phyloP scores from a whole-genome alignment of 805 yeast genomes.

The Myxozyma neotropica region DNA sequence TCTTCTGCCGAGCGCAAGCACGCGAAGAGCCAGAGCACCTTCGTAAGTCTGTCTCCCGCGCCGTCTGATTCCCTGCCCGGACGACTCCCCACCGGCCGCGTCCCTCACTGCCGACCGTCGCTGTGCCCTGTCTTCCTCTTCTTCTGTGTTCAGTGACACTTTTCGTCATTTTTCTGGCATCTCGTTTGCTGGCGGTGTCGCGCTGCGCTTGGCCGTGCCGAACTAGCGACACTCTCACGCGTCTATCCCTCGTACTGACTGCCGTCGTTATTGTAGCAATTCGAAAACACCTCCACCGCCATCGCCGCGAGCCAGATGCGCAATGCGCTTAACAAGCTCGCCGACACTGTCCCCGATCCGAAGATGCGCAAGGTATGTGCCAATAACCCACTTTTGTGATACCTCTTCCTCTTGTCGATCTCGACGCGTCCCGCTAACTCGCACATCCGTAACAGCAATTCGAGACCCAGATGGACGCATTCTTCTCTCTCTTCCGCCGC shows the following conservation, averaged over 20 bases:
- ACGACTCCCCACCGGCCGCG: background rate
- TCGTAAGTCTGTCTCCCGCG: constrained; percentile 49
- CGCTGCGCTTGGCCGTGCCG: too few relatives aligned
- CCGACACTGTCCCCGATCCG: constrained; percentile 70
- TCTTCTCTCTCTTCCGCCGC: constrained; percentile 90
- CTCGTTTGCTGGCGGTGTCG: too few relatives aligned
- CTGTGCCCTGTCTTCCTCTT: too few relatives aligned
- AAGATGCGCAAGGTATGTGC: constrained; percentile 38
- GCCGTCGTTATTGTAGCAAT: constrained; percentile 40
- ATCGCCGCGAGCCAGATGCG: constrained; percentile 98
- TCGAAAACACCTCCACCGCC: constrained; percentile 90
- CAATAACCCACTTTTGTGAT: too few relatives aligned
- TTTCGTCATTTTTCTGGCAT: too few relatives aligned
- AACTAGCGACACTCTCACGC: too few relatives aligned
- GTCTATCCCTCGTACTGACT: constrained; percentile 1
- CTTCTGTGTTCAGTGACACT: too few relatives aligned
- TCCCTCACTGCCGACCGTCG: constrained; percentile 1
- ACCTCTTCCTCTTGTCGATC: background rate
- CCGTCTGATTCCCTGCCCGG: background rate
- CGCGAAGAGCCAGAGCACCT: constrained; percentile 70
- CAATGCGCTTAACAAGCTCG: constrained; percentile 85
- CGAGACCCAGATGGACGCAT: constrained; percentile 91
- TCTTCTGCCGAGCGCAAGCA: constrained; percentile 51
- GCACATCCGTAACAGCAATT: constrained; percentile 52
- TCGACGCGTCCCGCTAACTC: constrained; percentile 3